phyloP scores from a whole-genome alignment of 75 land plant genomes.

The Cryptomeria japonica region DNA sequence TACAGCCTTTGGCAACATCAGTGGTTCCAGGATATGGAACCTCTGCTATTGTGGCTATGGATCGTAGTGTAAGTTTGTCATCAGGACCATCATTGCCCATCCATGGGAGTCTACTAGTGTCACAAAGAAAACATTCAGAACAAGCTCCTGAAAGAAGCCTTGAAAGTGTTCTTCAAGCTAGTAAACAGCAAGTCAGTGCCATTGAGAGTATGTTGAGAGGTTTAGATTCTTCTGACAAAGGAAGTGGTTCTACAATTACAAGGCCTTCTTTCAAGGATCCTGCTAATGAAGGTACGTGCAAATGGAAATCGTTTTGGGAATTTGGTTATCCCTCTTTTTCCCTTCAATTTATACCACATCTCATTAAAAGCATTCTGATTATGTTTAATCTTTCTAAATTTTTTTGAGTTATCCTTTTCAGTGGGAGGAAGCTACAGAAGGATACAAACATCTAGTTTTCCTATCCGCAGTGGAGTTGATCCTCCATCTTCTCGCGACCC shows the following conservation, averaged over 20 bases:
- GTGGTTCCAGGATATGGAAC: constrained; percentile 68
- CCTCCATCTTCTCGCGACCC: constrained; percentile 98
- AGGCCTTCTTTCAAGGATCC: constrained; percentile 75
- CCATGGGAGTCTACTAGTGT: constrained; percentile 37
- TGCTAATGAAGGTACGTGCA: constrained; percentile 34
- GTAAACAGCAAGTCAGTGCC: constrained; percentile 96
- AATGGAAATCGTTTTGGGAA: neutral
- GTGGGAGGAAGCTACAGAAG: constrained; percentile 47
- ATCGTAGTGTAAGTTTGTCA: constrained; percentile 54
- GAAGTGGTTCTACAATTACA: constrained; percentile 23
- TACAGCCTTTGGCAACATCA: constrained; percentile 33
- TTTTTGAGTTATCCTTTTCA: constrained; percentile 13
- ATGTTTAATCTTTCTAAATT: neutral
- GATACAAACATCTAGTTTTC: constrained; percentile 39
- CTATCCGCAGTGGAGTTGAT: constrained; percentile 83
- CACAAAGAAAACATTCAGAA: constrained; percentile 55
- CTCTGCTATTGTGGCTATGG: constrained; percentile 88
- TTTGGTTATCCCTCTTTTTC: neutral
- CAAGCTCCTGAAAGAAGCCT: constrained; percentile 80
- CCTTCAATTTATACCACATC: neutral
- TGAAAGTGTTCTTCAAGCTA: constrained; percentile 91
- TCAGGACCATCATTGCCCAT: constrained; percentile 47
- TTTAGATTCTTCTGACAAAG: constrained; percentile 63
- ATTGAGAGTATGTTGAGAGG: constrained; percentile 97
- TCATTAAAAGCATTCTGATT: neutral